Conservation (phyloP, 1,284 basidiomycete genomes). For the Puccinia novopanici region DNA sequence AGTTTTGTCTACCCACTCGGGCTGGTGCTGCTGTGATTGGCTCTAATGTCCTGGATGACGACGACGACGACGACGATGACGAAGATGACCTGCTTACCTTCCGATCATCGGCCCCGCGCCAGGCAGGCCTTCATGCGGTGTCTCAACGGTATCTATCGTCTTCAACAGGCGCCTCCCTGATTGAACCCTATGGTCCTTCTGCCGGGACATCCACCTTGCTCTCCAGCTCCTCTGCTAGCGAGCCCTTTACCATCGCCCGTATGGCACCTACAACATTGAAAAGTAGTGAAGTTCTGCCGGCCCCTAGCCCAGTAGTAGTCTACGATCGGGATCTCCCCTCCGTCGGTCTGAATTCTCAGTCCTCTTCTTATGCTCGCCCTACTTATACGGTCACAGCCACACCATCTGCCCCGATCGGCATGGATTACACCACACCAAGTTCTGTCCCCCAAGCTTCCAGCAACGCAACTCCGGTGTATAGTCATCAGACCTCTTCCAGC, state of each 20-base stretch:
- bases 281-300: conserved; percentile 64
- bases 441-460: conserved; percentile 52
- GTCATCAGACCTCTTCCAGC: conserved; percentile 23
- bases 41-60: no score
- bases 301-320: conserved; percentile 66
- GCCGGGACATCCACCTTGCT: conserved; percentile 56
- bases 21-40: no score
- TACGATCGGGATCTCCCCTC: conserved; percentile 62
- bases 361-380: conserved; percentile 31
- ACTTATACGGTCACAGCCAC: conserved; percentile 40
- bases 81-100: conserved; percentile 68
- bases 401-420: conserved; percentile 53
- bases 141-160: conserved; percentile 42
- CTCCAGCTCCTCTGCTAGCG: conserved; percentile 59
- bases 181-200: conserved; percentile 64
- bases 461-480: conserved; percentile 53
- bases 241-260: conserved; percentile 83
- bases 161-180: conserved; percentile 28
- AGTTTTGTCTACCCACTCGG: no score
- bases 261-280: conserved; percentile 93
- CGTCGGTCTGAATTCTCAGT: neutral
- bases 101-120: conserved; percentile 53
- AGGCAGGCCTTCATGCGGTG: conserved; percentile 48
- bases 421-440: conserved; percentile 63
- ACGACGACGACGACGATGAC: conserved; percentile 61